Percentiles rank a stretch among this genome's conserved stretches.
These are phyloP conservation scores for Strigomonas galati DNA, from an alignment of 208 protist species.

Conservation along the genomic window DNA sequence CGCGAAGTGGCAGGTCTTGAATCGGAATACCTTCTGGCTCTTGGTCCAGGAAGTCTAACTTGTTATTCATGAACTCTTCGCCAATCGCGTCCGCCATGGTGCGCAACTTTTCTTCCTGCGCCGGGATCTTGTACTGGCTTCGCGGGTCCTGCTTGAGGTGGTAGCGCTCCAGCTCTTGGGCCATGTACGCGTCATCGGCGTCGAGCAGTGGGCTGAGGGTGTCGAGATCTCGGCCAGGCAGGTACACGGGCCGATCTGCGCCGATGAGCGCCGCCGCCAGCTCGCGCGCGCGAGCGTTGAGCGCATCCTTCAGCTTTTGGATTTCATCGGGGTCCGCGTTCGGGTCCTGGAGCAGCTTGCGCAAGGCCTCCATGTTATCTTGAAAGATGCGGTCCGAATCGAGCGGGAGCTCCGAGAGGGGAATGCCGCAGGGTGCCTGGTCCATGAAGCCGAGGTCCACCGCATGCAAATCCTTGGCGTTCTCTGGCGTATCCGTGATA, in stretches of 20 bases:
- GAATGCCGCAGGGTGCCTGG: conserved; percentile 32
- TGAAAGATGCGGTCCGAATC: conserved; percentile 40
- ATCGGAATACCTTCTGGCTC: conserved; percentile 41
- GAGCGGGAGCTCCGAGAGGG: conserved; percentile 28
- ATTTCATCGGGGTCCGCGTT: conserved; percentile 32
- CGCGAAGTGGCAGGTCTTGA: conserved; percentile 27
- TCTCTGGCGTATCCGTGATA: conserved; percentile 46
- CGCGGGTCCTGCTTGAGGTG: conserved; percentile 53
- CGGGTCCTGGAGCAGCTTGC: conserved; percentile 25
- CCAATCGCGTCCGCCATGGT: conserved; percentile 24
- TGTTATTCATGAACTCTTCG: conserved; percentile 15
- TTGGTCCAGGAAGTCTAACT: conserved; percentile 37
- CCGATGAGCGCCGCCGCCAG: conserved; percentile 39
- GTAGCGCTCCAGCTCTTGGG: conserved; percentile 31
- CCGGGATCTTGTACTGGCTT: conserved; percentile 42
- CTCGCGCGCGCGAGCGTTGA: conserved; percentile 42
- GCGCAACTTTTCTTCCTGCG: conserved; percentile 38
- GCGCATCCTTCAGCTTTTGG: conserved; percentile 27
- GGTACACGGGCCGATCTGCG: conserved; percentile 40
- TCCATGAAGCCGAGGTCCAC: conserved; percentile 50
- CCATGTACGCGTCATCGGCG: conserved; percentile 43
- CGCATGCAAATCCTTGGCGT: conserved; percentile 30
- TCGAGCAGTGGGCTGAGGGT: conserved; percentile 51
- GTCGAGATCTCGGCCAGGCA: conserved; percentile 37
- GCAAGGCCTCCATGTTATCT: conserved; percentile 24